These are phyloP conservation scores for Globisporangium apiculatum DNA, from an alignment of 352 stramenopile species.

Conservation along the genomic window DNA sequence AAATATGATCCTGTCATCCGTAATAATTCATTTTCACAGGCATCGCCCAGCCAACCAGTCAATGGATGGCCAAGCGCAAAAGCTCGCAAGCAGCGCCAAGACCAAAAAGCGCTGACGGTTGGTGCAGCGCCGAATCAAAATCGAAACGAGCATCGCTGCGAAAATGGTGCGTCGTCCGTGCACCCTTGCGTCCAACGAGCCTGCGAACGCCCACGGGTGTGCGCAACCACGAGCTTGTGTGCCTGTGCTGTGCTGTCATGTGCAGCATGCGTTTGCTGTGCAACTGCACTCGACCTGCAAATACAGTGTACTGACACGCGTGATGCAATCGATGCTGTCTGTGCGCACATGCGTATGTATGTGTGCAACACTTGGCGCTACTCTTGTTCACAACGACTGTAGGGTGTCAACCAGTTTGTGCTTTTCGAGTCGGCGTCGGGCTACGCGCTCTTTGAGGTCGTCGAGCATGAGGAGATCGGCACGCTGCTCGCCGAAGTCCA, in stretches of 20 bases:
- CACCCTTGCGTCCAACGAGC: too few relatives aligned
- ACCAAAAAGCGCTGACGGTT: conserved; percentile 1
- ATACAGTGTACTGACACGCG: too few relatives aligned
- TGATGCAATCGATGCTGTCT: background rate
- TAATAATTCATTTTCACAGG: background rate
- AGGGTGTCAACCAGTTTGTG: conserved; percentile 81
- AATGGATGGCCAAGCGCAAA: conserved; percentile 5
- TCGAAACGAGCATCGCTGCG: conserved; percentile 14
- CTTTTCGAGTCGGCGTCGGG: conserved; percentile 98
- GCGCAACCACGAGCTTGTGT: too few relatives aligned
- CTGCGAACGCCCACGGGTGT: too few relatives aligned
- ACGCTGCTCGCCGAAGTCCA: conserved; percentile 84
- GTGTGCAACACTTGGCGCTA: background rate
- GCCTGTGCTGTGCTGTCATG: too few relatives aligned
- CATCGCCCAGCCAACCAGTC: background rate
- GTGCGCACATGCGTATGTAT: background rate
- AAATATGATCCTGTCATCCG: background rate
- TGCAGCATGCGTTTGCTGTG: background rate
- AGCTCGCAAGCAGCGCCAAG: conserved; percentile 2
- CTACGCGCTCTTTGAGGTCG: conserved; percentile 98
- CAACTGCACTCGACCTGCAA: too few relatives aligned
- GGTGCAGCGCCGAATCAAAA: conserved; percentile 12
- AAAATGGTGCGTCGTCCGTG: conserved; percentile 14
- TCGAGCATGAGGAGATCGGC: conserved; percentile 97
- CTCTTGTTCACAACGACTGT: background rate